Base-by-base conservation (phyloP, 805 yeast species). In the Yamadazyma akitaensis region DNA sequence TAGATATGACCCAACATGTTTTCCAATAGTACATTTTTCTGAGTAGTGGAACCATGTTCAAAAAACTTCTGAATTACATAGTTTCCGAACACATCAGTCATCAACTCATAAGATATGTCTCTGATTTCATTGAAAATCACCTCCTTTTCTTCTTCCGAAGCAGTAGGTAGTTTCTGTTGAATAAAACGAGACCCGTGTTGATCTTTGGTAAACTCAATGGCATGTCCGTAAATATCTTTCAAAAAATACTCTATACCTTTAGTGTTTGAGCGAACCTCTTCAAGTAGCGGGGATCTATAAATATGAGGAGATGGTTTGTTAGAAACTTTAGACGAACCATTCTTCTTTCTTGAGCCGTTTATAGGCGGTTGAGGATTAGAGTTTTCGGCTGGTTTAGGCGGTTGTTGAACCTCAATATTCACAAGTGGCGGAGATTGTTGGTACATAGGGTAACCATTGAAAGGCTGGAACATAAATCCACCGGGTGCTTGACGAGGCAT, bases 81-180 rank as follows among this genome's bases (percentile, higher is more conserved):
- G 65, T 94, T 94, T 48, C 99, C 99, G 67, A 94, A 94, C 8
- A 94, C 99, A 70, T 94, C 99, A 14, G 95, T 89, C 85, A 91
- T 87, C 51, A 94, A 72, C 46, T 85, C 90, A 46, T 84, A 73
- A 3, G 91, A 78, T 51, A 81, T 79, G 19, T 81, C 84, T 57
- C 90, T 72, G 32, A 94, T 82, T 65, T 91, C 97, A 52, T 83
- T 83, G 69, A 92, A 91, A 16, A 94, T 80, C 14, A 79, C 81
- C 57, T 86, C 95, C 57, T 84, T 86, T 44, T 76, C 82, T 57
- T 88, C 92, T 18, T 79, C 84, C 9, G 64, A 56, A 0, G 95
- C 83, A 7, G 64, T 65, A 12, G 82, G 85, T 40, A 92, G 72
- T 58, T 86, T 85, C 57, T 91, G 96, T 68, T 94, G 99, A 53